A percentile compares a stretch with the other conserved stretches of the same genome.
Evolutionary conservation across 306 rosid genomes (phyloP).

Genomic region (Comarum palustre): DNA sequence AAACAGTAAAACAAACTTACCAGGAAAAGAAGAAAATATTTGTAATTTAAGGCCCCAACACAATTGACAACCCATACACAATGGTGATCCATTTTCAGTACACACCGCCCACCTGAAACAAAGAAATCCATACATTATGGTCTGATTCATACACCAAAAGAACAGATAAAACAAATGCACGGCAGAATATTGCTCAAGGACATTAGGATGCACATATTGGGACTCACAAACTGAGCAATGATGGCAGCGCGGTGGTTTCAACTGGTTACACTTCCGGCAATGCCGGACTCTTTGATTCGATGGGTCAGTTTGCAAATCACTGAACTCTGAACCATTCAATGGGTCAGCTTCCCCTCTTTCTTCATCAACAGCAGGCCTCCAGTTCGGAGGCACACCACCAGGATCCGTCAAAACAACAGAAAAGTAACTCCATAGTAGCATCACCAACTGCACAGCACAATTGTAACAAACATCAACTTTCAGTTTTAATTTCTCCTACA

Average conservation of each 20-base stretch:
- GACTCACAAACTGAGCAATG: constrained; percentile 98
- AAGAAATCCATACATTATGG: constrained; percentile 16
- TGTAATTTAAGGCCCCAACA: constrained; percentile 93
- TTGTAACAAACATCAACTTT: constrained; percentile 22
- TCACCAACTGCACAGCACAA: constrained; percentile 63
- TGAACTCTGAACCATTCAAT: constrained; percentile 60
- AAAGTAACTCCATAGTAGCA: constrained; percentile 97
- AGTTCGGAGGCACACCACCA: constrained; percentile 82
- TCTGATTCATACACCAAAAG: neutral
- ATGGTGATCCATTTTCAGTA: constrained; percentile 99
- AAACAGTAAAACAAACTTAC: constrained; percentile 44
- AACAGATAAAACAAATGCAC: neutral
- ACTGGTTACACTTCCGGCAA: constrained; percentile 86
- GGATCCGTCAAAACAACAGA: constrained; percentile 95
- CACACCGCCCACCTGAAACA: constrained; percentile 89
- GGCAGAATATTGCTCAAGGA: neutral
- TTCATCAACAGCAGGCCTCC: constrained; percentile 88
- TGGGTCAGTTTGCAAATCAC: constrained; percentile 41
- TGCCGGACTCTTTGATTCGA: constrained; percentile 61
- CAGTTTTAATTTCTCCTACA: constrained; percentile 14
- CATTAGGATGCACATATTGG: neutral
- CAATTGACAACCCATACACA: constrained; percentile 99
- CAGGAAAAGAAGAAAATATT: constrained; percentile 90
- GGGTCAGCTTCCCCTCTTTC: constrained; percentile 91
- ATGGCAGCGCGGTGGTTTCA: constrained; percentile 91